Evolutionary conservation across 495 filamentous ascomycete species (phyloP).

Genomic region (Annulohypoxylon moriforme): DNA sequence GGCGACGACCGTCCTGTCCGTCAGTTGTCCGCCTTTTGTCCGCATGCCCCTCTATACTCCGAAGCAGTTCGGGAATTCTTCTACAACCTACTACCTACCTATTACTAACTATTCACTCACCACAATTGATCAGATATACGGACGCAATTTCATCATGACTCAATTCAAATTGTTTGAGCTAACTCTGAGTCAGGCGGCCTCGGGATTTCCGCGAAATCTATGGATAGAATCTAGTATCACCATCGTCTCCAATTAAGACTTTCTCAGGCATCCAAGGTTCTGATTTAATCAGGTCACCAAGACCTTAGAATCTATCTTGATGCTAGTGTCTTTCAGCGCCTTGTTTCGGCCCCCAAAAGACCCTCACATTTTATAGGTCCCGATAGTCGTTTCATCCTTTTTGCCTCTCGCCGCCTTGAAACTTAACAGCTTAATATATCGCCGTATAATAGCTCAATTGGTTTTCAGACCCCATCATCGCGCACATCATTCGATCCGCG

Average conservation of each 20-base stretch:
- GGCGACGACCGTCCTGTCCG: conserved; percentile 24
- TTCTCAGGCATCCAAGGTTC: not conserved
- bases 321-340: not conserved
- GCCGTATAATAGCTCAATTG: conserved; percentile 16
- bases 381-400: conserved; percentile 29
- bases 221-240: conserved; percentile 14
- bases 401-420: conserved; percentile 25
- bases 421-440: conserved; percentile 7
- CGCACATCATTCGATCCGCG: conserved; percentile 3
- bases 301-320: not conserved
- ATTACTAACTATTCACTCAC: not conserved
- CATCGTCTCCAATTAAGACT: conserved; percentile 18
- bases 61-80: conserved; percentile 16
- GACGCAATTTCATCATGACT: conserved; percentile 17
- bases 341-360: conserved; percentile 26
- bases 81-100: no score
- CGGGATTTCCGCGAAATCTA: conserved; percentile 24
- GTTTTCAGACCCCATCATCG: conserved; percentile 21
- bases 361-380: not conserved
- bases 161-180: conserved; percentile 13
- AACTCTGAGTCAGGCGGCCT: conserved; percentile 25
- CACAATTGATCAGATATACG: conserved; percentile 3
- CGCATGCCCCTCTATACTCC: conserved; percentile 21
- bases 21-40: not conserved
- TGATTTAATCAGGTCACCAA: conserved; percentile 1